Conservation (phyloP, 2,329 filamentous ascomycete genomes). For the Penicillium sp. region DNA sequence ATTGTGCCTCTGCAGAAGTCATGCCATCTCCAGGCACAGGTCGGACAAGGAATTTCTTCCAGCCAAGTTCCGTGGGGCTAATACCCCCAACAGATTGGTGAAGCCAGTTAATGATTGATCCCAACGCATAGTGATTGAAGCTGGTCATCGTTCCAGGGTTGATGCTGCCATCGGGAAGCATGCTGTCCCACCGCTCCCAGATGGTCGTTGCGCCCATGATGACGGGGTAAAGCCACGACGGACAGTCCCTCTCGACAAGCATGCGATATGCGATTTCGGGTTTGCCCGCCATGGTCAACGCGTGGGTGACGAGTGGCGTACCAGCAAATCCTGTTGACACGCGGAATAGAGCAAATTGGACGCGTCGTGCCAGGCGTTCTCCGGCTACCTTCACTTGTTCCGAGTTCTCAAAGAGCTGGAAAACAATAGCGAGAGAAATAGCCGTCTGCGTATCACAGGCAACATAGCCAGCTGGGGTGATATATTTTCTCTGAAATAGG, state of each 20-base stretch:
- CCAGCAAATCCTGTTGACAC: slow-evolving; percentile 40
- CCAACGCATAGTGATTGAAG: slow-evolving; percentile 47
- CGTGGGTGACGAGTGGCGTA: slow-evolving; percentile 29
- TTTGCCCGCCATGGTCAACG: slow-evolving; percentile 23
- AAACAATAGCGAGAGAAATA: slow-evolving; percentile 1
- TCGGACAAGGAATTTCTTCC: slow-evolving; percentile 23
- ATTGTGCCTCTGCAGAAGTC: background rate
- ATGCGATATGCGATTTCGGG: slow-evolving; percentile 40
- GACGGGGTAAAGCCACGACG: slow-evolving; percentile 9
- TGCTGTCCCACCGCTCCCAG: slow-evolving; percentile 48
- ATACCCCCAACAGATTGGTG: slow-evolving; percentile 27
- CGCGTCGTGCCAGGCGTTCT: background rate
- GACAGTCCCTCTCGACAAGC: slow-evolving; percentile 34
- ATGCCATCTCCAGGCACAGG: background rate
- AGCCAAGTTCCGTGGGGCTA: slow-evolving; percentile 26
- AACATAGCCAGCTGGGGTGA: background rate
- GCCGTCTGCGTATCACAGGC: slow-evolving; percentile 5
- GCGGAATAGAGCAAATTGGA: slow-evolving; percentile 29
- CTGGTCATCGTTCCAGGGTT: slow-evolving; percentile 46
- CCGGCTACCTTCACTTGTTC: slow-evolving; percentile 23
- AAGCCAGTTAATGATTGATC: slow-evolving; percentile 42
- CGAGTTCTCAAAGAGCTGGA: slow-evolving; percentile 32
- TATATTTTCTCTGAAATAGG: slow-evolving; percentile 2
- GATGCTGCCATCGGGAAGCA: slow-evolving; percentile 39
- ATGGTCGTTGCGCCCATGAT: slow-evolving; percentile 37